phyloP scores from a whole-genome alignment of 139 green algal species.

The Zygnema cylindricum region DNA sequence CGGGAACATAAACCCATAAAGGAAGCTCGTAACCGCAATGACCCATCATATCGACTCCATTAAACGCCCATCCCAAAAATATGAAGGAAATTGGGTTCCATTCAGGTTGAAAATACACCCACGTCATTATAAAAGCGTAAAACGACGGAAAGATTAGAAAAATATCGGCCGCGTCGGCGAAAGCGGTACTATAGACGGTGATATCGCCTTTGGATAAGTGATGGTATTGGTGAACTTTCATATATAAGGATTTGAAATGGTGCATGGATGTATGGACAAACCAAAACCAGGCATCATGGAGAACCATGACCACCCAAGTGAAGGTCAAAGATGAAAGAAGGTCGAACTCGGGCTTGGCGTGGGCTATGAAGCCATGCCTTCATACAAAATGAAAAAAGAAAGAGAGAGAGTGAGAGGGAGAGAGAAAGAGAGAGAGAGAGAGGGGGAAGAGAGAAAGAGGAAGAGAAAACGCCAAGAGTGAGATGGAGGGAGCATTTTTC shows the following conservation, averaged over 20 bases:
- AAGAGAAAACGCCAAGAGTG: too few species aligned
- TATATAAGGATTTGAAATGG: conserved; percentile 30
- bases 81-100: conserved; percentile 7
- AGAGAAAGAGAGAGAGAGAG: background rate
- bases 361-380: background rate
- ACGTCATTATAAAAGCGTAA: background rate
- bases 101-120: background rate
- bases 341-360: background rate
- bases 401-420: background rate
- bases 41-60: conserved; percentile 30
- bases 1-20: conserved; percentile 35
- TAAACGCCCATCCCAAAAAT: background rate
- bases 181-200: background rate
- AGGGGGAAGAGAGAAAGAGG: too few species aligned
- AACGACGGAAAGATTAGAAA: background rate
- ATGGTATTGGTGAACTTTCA: conserved; percentile 1
- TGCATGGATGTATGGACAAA: conserved; percentile 38
- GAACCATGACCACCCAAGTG: conserved; percentile 16
- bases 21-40: conserved; percentile 42
- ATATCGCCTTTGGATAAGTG: conserved; percentile 21
- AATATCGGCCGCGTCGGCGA: conserved; percentile 12
- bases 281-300: conserved; percentile 49
- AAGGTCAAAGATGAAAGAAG: background rate
- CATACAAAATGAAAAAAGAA: background rate
- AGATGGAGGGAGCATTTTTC: too few species aligned